Percentiles rank a stretch among this genome's conserved stretches.
Conservation (phyloP, 1,139 yeast species). For the Yarrowia galli region DNA sequence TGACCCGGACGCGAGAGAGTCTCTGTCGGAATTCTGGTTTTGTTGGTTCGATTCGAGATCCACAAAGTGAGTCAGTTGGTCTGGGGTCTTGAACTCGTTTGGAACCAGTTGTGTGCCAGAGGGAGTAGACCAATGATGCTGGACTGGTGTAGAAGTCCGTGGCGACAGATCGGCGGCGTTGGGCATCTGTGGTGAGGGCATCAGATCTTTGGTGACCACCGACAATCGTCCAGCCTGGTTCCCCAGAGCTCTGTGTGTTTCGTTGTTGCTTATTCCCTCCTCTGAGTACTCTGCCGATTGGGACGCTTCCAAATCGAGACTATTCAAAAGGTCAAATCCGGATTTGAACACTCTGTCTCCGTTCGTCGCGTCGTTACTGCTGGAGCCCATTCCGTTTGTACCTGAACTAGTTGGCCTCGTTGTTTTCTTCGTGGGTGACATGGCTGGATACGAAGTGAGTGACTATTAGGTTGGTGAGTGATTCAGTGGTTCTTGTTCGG, state of each 20-base stretch:
- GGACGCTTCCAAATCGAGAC: background rate
- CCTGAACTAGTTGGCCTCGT: background rate
- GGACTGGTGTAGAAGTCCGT: background rate
- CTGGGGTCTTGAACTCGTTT: constrained; percentile 18
- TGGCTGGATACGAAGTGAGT: background rate
- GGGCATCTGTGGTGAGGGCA: constrained; percentile 20
- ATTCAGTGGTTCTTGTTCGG: too few species aligned
- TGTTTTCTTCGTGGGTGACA: background rate
- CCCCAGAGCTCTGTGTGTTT: background rate
- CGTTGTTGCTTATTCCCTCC: background rate
- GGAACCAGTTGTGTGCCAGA: constrained; percentile 6
- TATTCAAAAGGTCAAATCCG: background rate
- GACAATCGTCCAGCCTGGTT: constrained; percentile 2
- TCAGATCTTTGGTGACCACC: constrained; percentile 18
- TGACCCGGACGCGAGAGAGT: constrained; percentile 3
- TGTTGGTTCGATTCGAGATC: constrained; percentile 20
- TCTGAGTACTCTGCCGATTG: background rate
- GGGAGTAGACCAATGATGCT: background rate
- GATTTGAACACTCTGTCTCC: constrained; percentile 1
- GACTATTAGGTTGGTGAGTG: too few species aligned
- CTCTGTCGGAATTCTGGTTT: constrained; percentile 1
- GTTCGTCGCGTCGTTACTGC: background rate
- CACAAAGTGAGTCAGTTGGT: constrained; percentile 22
- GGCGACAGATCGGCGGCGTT: constrained; percentile 15
- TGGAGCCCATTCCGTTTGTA: background rate